phyloP scores from a whole-genome alignment of 108 stramenopile species.

The Stephanodiscus minutulus region DNA sequence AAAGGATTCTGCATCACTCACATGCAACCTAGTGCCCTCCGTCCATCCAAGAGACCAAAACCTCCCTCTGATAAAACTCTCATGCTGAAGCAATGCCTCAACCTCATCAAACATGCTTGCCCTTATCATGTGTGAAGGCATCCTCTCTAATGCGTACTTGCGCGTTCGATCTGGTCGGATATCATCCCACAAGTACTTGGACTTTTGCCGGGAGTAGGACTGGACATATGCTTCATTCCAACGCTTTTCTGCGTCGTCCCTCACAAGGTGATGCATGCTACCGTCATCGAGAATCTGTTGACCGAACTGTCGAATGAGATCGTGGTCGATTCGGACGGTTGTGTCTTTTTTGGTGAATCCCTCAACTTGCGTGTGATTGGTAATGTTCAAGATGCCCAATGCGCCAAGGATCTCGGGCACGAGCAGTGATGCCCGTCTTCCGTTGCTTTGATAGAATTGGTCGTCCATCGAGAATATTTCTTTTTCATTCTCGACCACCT shows the following conservation, averaged over 20 bases:
- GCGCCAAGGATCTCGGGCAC: slow-evolving; percentile 76
- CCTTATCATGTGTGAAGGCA: slow-evolving; percentile 71
- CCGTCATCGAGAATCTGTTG: slow-evolving; percentile 55
- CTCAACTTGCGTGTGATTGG: slow-evolving; percentile 22
- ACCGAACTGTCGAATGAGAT: slow-evolving; percentile 62
- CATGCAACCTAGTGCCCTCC: slow-evolving; percentile 61
- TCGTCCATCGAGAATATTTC: slow-evolving; percentile 47
- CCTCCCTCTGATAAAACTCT: slow-evolving; percentile 70
- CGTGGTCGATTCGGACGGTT: slow-evolving; percentile 71
- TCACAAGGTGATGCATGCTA: slow-evolving; percentile 52
- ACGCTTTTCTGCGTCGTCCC: slow-evolving; percentile 52
- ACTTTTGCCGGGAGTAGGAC: slow-evolving; percentile 47
- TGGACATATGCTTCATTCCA: slow-evolving; percentile 71
- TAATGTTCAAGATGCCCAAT: slow-evolving; percentile 64
- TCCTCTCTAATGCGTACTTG: slow-evolving; percentile 72
- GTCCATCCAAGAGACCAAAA: slow-evolving; percentile 63
- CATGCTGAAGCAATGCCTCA: slow-evolving; percentile 57
- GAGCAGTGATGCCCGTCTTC: slow-evolving; percentile 65
- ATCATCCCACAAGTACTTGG: slow-evolving; percentile 57
- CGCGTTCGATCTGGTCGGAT: slow-evolving; percentile 61
- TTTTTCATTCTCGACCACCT: slow-evolving; percentile 49
- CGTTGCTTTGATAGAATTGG: slow-evolving; percentile 61
- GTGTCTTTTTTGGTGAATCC: slow-evolving; percentile 37
- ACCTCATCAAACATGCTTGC: slow-evolving; percentile 67
- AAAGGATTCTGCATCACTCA: slow-evolving; percentile 69